Evolutionary conservation across 371 early-diverging fungal genomes (phyloP).

Genomic region (Mortierella sp.): DNA sequence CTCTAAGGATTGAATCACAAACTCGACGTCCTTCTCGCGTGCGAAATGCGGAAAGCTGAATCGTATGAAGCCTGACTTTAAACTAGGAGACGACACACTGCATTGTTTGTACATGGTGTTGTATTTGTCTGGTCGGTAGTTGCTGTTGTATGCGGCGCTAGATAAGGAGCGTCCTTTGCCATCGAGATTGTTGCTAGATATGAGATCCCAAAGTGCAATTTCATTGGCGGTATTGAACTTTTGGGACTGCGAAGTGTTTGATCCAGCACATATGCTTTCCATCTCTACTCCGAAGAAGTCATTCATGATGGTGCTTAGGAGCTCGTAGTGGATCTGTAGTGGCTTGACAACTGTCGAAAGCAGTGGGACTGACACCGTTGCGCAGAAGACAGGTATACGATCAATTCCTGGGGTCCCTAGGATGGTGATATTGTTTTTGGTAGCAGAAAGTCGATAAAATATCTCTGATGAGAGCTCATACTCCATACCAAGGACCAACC

Average conservation of each 20-base stretch:
- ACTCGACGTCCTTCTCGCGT: conserved; percentile 27
- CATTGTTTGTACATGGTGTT: too few relatives aligned
- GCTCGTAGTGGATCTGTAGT: conserved; percentile 40
- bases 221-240: too few relatives aligned
- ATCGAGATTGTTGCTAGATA: too few relatives aligned
- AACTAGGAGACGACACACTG: background rate
- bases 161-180: too few relatives aligned
- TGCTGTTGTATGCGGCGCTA: too few relatives aligned
- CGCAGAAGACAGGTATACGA: conserved; percentile 39
- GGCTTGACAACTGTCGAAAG: conserved; percentile 2
- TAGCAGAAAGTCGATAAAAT: too few relatives aligned
- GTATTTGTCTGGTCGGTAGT: too few relatives aligned
- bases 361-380: conserved; percentile 26
- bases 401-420: conserved; percentile 28
- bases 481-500: conserved; percentile 27
- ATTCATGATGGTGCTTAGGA: conserved; percentile 49
- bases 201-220: too few relatives aligned
- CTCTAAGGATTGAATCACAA: conserved; percentile 22
- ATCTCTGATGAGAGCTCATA: conserved; percentile 15
- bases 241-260: too few relatives aligned
- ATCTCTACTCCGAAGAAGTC: conserved; percentile 50
- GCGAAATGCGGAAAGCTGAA: conserved; percentile 27
- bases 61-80: conserved; percentile 23
- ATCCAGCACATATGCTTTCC: conserved; percentile 46
- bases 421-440: conserved; percentile 2